Evolutionary conservation across 2,329 filamentous ascomycete species (phyloP).

Genomic region (Exophiala xenobiotica): DNA sequence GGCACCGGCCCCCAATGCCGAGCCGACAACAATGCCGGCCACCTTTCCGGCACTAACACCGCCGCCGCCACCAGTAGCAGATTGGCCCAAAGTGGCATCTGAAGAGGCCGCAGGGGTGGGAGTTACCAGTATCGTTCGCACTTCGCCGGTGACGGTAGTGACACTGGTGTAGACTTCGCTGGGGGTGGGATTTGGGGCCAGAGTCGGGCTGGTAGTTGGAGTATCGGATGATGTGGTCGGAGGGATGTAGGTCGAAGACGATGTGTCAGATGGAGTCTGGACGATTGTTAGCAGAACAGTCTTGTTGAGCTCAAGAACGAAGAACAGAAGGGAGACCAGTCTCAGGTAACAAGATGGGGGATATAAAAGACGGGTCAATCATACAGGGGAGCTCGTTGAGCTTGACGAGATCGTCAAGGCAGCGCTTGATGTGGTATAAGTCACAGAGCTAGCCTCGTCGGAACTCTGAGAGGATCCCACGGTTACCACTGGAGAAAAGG

Average conservation of each 20-base stretch:
- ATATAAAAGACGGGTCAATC: constrained; percentile 16
- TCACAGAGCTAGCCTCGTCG: constrained; percentile 20
- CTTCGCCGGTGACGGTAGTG: constrained; percentile 35
- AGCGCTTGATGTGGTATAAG: constrained; percentile 16
- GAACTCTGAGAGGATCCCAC: constrained; percentile 27
- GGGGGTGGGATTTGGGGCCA: constrained; percentile 12
- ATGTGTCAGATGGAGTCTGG: neutral
- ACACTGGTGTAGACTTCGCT: constrained; percentile 29
- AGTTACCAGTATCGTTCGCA: constrained; percentile 32
- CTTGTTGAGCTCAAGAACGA: neutral
- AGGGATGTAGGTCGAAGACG: neutral
- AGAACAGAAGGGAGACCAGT: neutral
- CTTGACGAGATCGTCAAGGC: constrained; percentile 18
- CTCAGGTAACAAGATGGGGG: neutral
- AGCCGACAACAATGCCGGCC: constrained; percentile 46
- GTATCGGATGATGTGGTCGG: constrained; percentile 4
- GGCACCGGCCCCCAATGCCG: constrained; percentile 40
- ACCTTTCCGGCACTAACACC: constrained; percentile 43
- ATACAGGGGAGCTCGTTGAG: constrained; percentile 26
- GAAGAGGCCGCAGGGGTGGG: constrained; percentile 22
- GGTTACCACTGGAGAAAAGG: constrained; percentile 26
- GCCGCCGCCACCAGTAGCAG: constrained; percentile 25
- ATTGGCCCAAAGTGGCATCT: constrained; percentile 28
- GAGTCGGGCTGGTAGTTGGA: constrained; percentile 16
- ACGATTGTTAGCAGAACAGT: constrained; percentile 3